Evolutionary conservation across 352 stramenopile genomes (phyloP).

Genomic region (Blastocystis sp.): DNA sequence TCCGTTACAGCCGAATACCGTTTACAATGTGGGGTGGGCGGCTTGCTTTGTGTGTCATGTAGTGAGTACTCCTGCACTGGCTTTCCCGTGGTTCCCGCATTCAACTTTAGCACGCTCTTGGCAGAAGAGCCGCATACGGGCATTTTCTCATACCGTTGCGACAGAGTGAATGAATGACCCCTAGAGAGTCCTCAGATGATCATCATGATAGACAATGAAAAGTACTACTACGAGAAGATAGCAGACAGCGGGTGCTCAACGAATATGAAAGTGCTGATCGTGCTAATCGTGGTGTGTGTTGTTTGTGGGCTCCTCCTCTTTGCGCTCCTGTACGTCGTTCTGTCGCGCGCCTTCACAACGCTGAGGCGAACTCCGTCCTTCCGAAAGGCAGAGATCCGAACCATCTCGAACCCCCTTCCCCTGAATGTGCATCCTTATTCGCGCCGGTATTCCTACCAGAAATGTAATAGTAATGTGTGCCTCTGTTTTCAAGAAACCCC

Average conservation of each 20-base stretch:
- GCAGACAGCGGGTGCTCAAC: background rate
- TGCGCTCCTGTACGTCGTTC: background rate
- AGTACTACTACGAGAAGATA: background rate
- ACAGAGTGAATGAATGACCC: background rate
- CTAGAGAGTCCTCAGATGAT: background rate
- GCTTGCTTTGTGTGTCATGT: background rate
- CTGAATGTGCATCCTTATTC: conserved; percentile 40
- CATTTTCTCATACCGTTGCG: background rate
- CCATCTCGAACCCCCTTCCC: conserved; percentile 21
- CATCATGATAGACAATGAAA: background rate
- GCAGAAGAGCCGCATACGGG: background rate
- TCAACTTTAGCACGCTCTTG: background rate
- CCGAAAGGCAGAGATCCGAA: background rate
- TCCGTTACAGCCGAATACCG: background rate
- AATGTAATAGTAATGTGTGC: conserved; percentile 27
- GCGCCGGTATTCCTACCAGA: conserved; percentile 10
- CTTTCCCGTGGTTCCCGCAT: background rate
- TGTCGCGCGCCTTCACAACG: background rate
- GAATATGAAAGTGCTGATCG: background rate
- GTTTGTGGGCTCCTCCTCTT: background rate
- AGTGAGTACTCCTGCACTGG: conserved; percentile 12
- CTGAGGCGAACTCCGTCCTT: background rate
- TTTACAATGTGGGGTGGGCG: background rate
- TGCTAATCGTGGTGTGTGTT: background rate
- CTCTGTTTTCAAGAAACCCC: background rate